Evolutionary conservation across 768 basidiomycete species (phyloP), one percentile per base, ranked within the genome.

Genomic region (Boletus patriciae): DNA sequence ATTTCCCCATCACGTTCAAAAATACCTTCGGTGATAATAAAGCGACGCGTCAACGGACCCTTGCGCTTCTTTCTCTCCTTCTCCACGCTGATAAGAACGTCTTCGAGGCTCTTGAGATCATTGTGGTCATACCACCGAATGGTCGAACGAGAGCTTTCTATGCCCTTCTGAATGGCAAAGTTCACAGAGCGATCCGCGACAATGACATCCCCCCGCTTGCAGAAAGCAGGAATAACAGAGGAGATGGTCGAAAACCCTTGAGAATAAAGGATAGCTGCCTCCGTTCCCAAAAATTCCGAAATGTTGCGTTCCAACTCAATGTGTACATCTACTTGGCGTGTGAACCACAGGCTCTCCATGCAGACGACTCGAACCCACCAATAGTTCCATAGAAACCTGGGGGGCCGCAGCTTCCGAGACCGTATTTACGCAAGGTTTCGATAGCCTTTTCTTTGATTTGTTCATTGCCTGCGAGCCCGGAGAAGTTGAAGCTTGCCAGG

Each of bases 131-230:
- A 99, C 93, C 93, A 99, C 52, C 92, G 84, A 34, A 98, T 84
- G 1, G 89, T 94, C 7, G 87, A 92, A 40, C 97, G 87, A 19
- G 89, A 91, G 57, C 98, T 93, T 70, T 96, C 90, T 29, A 98
- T 85, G 18, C 96, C 97, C 73, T 94, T 96, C 71, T 98, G 95
- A 52, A 98, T 91, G 16, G 92, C 86, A 71, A 98, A 94, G 73
- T 91, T 96, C 63, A 94, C 87, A n/a, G 87, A 84, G n/a, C 93
- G 86, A 73, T 99, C 96, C 4, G 94, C 94, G n/a, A 99, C 91
- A 66, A 99, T 95, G 66, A 99, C 85, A 66, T 99, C 96, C 2
- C 94, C 95, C 59, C 96, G 86, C 71, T 99, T 98, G 79, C 90
- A 92, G 74, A 98, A 99, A 1, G 97, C 92, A 0, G 97, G 93